Conservation (phyloP, 225 moss, liverwort and hornwort genomes). For the Physcomitrellopsis africana region DNA sequence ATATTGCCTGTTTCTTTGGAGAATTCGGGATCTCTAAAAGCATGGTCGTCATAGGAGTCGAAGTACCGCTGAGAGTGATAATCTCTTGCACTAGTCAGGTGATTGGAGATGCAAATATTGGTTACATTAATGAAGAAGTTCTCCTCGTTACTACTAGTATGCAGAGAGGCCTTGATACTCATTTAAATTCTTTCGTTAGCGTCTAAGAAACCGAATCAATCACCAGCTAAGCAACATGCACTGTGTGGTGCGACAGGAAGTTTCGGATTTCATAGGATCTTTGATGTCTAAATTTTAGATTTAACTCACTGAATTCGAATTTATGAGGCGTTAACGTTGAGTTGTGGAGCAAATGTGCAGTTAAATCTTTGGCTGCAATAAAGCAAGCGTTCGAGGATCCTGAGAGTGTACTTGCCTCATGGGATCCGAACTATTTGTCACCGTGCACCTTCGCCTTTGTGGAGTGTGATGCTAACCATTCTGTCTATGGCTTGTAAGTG, state of each 20-base stretch:
- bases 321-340: conserved; percentile 4
- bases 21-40: too few species aligned
- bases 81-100: too few species aligned
- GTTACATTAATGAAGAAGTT: neutral
- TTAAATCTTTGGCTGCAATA: conserved; percentile 47
- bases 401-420: conserved; percentile 56
- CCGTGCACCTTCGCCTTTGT: conserved; percentile 67
- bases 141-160: neutral
- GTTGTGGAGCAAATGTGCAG: conserved; percentile 40
- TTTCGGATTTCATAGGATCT: neutral
- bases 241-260: neutral
- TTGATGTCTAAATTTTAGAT: neutral
- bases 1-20: too few species aligned
- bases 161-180: neutral
- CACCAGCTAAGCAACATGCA: neutral
- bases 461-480: conserved; percentile 59
- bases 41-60: too few species aligned
- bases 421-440: conserved; percentile 66
- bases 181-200: neutral
- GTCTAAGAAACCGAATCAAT: neutral
- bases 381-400: conserved; percentile 56
- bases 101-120: too few species aligned
- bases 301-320: neutral
- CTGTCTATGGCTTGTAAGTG: conserved; percentile 53
- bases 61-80: too few species aligned